Conservation (phyloP, 2,329 filamentous ascomycete genomes). For the Westerdykella sp. region DNA sequence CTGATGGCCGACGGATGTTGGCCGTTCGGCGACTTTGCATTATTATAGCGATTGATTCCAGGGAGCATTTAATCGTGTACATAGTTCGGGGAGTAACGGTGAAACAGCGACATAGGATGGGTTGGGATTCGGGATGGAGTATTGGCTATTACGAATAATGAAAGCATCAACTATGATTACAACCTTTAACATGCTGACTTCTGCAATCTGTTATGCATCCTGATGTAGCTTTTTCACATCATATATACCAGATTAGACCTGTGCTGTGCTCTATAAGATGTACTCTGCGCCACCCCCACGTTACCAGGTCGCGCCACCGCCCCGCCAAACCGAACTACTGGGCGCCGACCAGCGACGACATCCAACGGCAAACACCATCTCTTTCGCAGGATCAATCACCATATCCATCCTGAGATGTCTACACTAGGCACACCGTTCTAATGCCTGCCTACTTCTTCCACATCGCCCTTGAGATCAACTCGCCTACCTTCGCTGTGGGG, state of each 20-base stretch:
- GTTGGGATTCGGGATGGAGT: too few species aligned
- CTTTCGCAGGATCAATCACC: background rate
- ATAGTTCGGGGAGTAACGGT: too few species aligned
- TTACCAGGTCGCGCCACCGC: background rate
- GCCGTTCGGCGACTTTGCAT: constrained; percentile 5
- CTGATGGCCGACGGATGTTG: constrained; percentile 1
- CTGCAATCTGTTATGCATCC: too few species aligned
- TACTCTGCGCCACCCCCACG: background rate
- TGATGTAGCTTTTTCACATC: too few species aligned
- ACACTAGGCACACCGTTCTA: constrained; percentile 12
- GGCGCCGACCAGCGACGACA: background rate
- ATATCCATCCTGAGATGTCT: constrained; percentile 1
- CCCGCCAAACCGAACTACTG: background rate
- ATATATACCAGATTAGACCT: too few species aligned
- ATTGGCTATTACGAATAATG: too few species aligned
- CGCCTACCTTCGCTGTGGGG: constrained; percentile 37
- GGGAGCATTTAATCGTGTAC: constrained; percentile 2
- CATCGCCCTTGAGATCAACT: constrained; percentile 54
- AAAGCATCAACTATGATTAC: too few species aligned
- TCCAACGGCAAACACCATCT: background rate
- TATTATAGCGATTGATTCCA: constrained; percentile 7
- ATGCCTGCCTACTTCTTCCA: constrained; percentile 62
- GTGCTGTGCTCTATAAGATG: too few species aligned
- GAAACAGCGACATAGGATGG: too few species aligned
- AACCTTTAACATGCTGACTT: too few species aligned